phyloP scores from a whole-genome alignment of 805 yeast species.

The Grigorovia humatica region DNA sequence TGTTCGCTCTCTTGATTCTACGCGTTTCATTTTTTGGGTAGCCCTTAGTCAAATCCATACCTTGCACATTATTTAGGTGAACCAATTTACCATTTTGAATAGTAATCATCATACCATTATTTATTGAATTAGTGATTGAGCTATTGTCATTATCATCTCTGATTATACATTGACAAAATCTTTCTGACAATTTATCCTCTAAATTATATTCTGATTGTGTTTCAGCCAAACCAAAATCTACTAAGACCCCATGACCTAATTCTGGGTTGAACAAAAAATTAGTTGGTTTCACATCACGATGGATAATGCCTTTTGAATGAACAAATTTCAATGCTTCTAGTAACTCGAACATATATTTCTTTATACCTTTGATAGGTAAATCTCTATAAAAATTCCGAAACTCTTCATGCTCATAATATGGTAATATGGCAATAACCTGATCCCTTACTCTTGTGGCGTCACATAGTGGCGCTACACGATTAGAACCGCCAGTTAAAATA shows the following conservation, averaged over 20 bases:
- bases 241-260: slow-evolving; percentile 71
- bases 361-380: slow-evolving; percentile 69
- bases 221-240: slow-evolving; percentile 91
- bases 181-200: slow-evolving; percentile 10
- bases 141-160: slow-evolving; percentile 21
- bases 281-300: slow-evolving; percentile 85
- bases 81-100: slow-evolving; percentile 26
- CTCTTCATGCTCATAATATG: slow-evolving; percentile 84
- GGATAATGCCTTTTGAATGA: slow-evolving; percentile 71
- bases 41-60: slow-evolving; percentile 42
- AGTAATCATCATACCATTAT: slow-evolving; percentile 15
- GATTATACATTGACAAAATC: slow-evolving; percentile 48
- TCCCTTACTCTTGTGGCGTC: slow-evolving; percentile 84
- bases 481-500: slow-evolving; percentile 56
- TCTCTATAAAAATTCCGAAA: slow-evolving; percentile 80
- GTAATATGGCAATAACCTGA: slow-evolving; percentile 87
- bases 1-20: slow-evolving; percentile 83
- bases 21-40: slow-evolving; percentile 82
- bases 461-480: slow-evolving; percentile 75
- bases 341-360: slow-evolving; percentile 68
- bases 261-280: slow-evolving; percentile 57
- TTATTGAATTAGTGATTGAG: slow-evolving; percentile 6
- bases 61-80: slow-evolving; percentile 24
- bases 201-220: slow-evolving; percentile 27
- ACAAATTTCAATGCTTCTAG: slow-evolving; percentile 59